A percentile compares a stretch with the other conserved stretches of the same genome.
phyloP scores from a whole-genome alignment of 306 rosid species.

The Fragaria nilgerrensis region DNA sequence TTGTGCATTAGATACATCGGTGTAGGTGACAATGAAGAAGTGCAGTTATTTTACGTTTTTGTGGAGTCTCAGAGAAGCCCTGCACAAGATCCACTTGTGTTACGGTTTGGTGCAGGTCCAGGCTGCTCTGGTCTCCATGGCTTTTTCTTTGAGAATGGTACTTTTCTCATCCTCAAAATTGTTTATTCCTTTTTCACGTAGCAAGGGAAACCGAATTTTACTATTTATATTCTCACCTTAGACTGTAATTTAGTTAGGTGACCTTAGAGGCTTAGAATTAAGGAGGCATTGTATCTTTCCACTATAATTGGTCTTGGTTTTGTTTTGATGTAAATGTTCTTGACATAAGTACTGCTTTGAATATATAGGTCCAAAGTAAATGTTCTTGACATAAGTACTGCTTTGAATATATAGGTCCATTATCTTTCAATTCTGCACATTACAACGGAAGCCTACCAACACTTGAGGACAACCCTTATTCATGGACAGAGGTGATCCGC shows the following conservation, averaged over 20 bases:
- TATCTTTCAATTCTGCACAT: constrained; percentile 11
- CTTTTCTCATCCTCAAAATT: background rate
- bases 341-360: background rate
- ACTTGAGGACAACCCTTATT: constrained; percentile 10
- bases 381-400: no score
- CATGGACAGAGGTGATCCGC: constrained; percentile 16
- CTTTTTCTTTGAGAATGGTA: constrained; percentile 22
- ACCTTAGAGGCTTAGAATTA: background rate
- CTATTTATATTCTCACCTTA: background rate
- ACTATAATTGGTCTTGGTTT: background rate
- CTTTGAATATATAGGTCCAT: constrained; percentile 15
- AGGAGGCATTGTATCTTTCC: background rate
- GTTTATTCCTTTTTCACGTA: background rate
- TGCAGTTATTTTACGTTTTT: constrained; percentile 19
- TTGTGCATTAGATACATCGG: constrained; percentile 14
- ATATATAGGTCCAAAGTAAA: constrained; percentile 8
- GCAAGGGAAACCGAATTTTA: background rate
- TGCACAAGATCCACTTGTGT: constrained; percentile 15
- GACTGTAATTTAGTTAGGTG: background rate
- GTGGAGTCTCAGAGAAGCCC: constrained; percentile 25
- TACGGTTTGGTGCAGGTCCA: constrained; percentile 16
- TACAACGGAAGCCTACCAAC: constrained; percentile 28
- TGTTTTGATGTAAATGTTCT: background rate
- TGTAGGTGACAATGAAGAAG: constrained; percentile 19
- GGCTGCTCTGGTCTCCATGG: constrained; percentile 18